A percentile compares a stretch with the other conserved stretches of the same genome.
phyloP scores from a whole-genome alignment of 306 rosid genomes.

The Hippophae rhamnoides region DNA sequence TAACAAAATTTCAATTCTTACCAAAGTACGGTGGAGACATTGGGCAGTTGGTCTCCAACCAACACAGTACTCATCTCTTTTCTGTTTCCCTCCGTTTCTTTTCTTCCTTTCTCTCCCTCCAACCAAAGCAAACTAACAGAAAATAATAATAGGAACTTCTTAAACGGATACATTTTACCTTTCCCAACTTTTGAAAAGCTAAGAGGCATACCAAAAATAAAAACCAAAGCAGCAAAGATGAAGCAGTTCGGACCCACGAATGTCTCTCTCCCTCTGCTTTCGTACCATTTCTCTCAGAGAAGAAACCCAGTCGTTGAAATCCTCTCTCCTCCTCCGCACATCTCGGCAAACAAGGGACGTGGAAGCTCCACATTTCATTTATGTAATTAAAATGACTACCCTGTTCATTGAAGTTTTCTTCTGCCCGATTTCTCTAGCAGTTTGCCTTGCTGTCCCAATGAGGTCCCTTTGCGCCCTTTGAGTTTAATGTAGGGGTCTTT shows the following conservation, averaged over 20 bases:
- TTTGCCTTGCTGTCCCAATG: conserved; percentile 1
- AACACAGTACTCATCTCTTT: background rate
- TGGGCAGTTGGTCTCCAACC: conserved; percentile 27
- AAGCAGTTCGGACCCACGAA: conserved; percentile 45
- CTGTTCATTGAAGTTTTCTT: background rate
- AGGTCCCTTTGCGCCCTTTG: conserved; percentile 17
- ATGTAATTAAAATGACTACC: background rate
- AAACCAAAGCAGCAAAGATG: conserved; percentile 18
- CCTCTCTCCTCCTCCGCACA: conserved; percentile 22
- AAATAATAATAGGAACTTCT: conserved; percentile 22
- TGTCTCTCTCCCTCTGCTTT: conserved; percentile 33
- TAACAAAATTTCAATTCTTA: too few species aligned
- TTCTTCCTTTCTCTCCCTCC: too few species aligned
- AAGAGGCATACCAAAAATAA: background rate
- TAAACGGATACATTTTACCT: conserved; percentile 52
- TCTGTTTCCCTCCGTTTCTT: background rate
- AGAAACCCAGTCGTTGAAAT: background rate
- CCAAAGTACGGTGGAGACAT: background rate
- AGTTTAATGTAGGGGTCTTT: conserved; percentile 40
- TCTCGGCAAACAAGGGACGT: conserved; percentile 22
- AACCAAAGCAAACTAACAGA: conserved; percentile 18
- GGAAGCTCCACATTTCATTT: too few species aligned
- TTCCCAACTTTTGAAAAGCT: too few species aligned
- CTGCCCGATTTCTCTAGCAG: background rate
- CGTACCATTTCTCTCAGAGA: conserved; percentile 29